Conservation (phyloP, 2,329 filamentous ascomycete species). For the Monosporascus ibericus region DNA sequence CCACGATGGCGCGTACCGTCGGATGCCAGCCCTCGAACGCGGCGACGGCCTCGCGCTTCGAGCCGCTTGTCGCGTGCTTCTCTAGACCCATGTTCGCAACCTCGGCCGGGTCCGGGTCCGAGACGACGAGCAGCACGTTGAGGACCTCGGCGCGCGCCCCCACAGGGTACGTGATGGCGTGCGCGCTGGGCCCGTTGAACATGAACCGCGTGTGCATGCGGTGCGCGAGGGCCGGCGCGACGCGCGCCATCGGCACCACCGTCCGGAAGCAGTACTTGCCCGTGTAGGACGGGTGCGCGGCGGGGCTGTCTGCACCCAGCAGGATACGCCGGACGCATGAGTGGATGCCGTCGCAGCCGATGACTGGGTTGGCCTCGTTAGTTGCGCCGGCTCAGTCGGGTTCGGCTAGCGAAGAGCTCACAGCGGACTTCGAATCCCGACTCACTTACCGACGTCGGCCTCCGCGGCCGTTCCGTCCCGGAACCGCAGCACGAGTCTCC, state of each 20-base stretch:
- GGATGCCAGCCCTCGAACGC: constrained; percentile 38
- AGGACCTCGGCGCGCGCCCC: constrained; percentile 44
- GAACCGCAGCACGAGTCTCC: constrained; percentile 22
- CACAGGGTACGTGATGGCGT: constrained; percentile 57
- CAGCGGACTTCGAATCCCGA: background rate
- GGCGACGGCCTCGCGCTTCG: constrained; percentile 31
- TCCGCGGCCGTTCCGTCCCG: constrained; percentile 23
- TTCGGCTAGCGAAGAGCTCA: background rate
- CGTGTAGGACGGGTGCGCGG: constrained; percentile 43
- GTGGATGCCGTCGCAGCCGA: constrained; percentile 62
- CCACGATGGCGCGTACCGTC: constrained; percentile 28
- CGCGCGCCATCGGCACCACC: constrained; percentile 53
- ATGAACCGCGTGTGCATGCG: constrained; percentile 45
- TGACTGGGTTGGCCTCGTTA: constrained; percentile 27
- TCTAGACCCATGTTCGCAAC: background rate
- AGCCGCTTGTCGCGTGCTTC: constrained; percentile 28
- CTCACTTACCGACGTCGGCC: constrained; percentile 26
- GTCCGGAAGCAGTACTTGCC: constrained; percentile 57
- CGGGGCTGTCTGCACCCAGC: constrained; percentile 39
- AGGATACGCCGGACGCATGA: constrained; percentile 46
- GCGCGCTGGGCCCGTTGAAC: constrained; percentile 50
- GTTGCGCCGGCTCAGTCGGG: background rate
- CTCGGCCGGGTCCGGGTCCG: constrained; percentile 32
- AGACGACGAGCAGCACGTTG: constrained; percentile 48
- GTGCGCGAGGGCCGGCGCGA: constrained; percentile 41